phyloP scores from a whole-genome alignment of 1,284 basidiomycete genomes.

The Puccinia horiana region DNA sequence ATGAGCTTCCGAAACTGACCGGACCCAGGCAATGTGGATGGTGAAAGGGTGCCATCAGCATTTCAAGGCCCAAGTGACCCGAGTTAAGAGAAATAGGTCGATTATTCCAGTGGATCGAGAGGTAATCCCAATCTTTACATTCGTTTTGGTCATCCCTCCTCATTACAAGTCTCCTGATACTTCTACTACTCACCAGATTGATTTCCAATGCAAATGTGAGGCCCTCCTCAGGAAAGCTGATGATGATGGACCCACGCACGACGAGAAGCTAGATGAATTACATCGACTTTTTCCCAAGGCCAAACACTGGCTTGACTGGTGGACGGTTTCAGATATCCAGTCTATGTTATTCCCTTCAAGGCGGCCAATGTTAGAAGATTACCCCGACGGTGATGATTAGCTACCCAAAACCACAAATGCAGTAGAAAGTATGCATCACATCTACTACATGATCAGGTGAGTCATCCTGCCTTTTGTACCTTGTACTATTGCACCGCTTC shows the following conservation, averaged over 20 bases:
- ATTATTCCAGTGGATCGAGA: neutral
- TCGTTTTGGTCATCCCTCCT: neutral
- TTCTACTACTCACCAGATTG: neutral
- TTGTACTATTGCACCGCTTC: neutral
- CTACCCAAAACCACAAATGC: conserved; percentile 2
- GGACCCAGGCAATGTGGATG: neutral
- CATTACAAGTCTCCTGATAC: neutral
- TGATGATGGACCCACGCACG: neutral
- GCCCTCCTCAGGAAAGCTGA: neutral
- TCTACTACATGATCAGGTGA: conserved; percentile 10
- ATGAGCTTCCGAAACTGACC: neutral
- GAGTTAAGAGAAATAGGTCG: neutral
- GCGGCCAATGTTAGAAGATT: neutral
- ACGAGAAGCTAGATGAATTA: conserved; percentile 3
- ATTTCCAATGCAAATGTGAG: neutral
- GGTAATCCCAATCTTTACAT: neutral
- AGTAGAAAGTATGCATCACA: neutral
- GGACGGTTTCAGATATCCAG: neutral
- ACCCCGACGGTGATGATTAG: neutral
- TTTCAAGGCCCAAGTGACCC: neutral
- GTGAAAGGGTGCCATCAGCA: neutral
- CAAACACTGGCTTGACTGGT: conserved; percentile 22
- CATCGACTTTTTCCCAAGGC: neutral
- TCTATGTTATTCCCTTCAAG: neutral
- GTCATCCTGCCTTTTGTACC: neutral